These are phyloP conservation scores for Trypethelium eluteriae DNA, from an alignment of 495 filamentous ascomycete species.

Conservation along the genomic window DNA sequence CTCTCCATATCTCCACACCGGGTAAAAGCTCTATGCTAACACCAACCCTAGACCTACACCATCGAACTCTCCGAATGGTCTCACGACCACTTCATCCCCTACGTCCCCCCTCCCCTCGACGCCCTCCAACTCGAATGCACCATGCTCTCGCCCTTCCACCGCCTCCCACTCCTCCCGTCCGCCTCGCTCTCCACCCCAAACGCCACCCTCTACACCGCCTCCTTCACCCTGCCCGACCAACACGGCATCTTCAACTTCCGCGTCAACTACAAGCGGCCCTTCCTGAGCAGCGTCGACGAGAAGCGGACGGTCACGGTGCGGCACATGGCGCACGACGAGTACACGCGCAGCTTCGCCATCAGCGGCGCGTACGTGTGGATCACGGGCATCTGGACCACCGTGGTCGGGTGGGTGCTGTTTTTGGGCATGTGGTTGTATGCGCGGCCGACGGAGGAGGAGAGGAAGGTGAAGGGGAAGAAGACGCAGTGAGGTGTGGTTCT, in stretches of 20 bases:
- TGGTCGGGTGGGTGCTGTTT: conserved; percentile 77
- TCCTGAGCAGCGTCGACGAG: conserved; percentile 82
- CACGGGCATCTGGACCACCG: conserved; percentile 72
- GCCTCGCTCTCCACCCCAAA: conserved; percentile 47
- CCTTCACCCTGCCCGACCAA: conserved; percentile 83
- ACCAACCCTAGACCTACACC: conserved; percentile 58
- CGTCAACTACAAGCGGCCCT: conserved; percentile 91
- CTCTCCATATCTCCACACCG: conserved; percentile 13
- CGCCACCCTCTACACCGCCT: conserved; percentile 63
- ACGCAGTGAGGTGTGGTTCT: conserved; percentile 44
- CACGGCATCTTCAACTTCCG: conserved; percentile 97
- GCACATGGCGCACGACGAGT: conserved; percentile 96
- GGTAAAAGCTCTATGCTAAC: not conserved
- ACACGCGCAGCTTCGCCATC: conserved; percentile 82
- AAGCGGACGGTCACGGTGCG: conserved; percentile 90
- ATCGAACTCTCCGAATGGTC: conserved; percentile 82
- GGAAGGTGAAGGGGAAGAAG: conserved; percentile 53
- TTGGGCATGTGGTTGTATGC: conserved; percentile 85
- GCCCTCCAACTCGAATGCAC: conserved; percentile 87
- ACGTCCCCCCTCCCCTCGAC: conserved; percentile 60
- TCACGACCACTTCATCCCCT: conserved; percentile 63
- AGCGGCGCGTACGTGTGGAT: conserved; percentile 95
- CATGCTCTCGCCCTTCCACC: conserved; percentile 98
- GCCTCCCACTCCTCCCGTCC: conserved; percentile 61
- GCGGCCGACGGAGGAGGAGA: conserved; percentile 46